phyloP scores from a whole-genome alignment of 1,284 basidiomycete genomes.

The Flammula alnicola region DNA sequence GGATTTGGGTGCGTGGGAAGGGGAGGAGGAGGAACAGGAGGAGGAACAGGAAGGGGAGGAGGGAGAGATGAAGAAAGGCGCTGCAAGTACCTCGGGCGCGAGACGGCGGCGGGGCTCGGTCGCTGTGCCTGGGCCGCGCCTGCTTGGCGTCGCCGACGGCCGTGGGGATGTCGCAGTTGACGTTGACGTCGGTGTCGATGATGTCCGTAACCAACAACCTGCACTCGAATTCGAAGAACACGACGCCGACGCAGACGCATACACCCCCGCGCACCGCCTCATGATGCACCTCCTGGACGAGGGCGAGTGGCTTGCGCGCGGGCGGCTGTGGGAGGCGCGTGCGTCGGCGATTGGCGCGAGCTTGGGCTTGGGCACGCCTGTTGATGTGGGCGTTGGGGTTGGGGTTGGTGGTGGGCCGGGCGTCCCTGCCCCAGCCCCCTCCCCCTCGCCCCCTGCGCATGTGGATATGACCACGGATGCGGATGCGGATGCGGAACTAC shows the following conservation, averaged over 20 bases:
- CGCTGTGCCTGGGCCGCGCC: no score
- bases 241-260: neutral
- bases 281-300: slow-evolving; percentile 23
- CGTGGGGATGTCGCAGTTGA: neutral
- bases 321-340: neutral
- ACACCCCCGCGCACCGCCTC: slow-evolving; percentile 15
- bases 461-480: no score
- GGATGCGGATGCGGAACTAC: neutral
- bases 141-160: no score
- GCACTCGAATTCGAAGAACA: neutral
- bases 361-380: neutral
- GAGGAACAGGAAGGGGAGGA: no score
- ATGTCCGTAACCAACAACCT: neutral
- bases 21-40: no score
- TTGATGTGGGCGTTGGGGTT: neutral
- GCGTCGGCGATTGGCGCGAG: neutral
- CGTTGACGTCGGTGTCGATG: neutral
- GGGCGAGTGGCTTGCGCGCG: slow-evolving; percentile 7
- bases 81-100: no score
- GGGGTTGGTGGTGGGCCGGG: slow-evolving; percentile 1
- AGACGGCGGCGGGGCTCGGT: no score
- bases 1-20: no score
- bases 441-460: no score
- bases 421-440: neutral
- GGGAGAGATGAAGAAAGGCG: no score